These are phyloP conservation scores for Coemansia sp. DNA, from an alignment of 192 early-diverging fungal species.

Conservation along the genomic window DNA sequence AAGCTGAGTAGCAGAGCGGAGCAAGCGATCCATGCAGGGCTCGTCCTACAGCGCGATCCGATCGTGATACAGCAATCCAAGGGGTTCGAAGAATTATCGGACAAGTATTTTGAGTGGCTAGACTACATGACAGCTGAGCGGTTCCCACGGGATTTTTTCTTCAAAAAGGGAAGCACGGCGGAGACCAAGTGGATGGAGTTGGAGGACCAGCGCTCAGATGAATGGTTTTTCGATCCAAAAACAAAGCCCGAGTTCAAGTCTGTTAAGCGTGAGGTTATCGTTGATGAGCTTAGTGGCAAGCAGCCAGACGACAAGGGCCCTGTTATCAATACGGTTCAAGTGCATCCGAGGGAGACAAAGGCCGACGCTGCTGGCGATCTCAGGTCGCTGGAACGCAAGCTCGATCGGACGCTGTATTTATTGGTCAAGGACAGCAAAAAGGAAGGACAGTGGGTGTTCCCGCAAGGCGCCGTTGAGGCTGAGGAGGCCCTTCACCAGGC, in stretches of 20 bases:
- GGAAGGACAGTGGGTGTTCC: conserved; percentile 76
- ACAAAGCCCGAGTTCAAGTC: conserved; percentile 26
- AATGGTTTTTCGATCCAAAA: conserved; percentile 43
- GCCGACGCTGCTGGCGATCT: conserved; percentile 67
- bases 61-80: conserved; percentile 35
- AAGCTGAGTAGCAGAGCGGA: background rate
- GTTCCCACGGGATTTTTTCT: conserved; percentile 53
- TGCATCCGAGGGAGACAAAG: conserved; percentile 59
- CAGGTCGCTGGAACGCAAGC: conserved; percentile 72
- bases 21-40: conserved; percentile 27
- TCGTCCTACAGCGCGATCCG: conserved; percentile 52
- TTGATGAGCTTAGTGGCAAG: background rate
- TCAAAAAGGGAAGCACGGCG: conserved; percentile 50
- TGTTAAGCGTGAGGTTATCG: conserved; percentile 11
- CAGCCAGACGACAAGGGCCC: background rate
- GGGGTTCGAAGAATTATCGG: conserved; percentile 36
- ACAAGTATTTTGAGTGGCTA: conserved; percentile 49
- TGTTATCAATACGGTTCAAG: conserved; percentile 50
- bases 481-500: conserved; percentile 75
- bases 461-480: conserved; percentile 62
- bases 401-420: conserved; percentile 77
- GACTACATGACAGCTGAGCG: conserved; percentile 43
- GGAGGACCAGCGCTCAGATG: conserved; percentile 24
- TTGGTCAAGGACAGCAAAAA: conserved; percentile 71
- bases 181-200: conserved; percentile 44